phyloP scores from a whole-genome alignment of 257 asterid species.

The Nicotiana otophora region DNA sequence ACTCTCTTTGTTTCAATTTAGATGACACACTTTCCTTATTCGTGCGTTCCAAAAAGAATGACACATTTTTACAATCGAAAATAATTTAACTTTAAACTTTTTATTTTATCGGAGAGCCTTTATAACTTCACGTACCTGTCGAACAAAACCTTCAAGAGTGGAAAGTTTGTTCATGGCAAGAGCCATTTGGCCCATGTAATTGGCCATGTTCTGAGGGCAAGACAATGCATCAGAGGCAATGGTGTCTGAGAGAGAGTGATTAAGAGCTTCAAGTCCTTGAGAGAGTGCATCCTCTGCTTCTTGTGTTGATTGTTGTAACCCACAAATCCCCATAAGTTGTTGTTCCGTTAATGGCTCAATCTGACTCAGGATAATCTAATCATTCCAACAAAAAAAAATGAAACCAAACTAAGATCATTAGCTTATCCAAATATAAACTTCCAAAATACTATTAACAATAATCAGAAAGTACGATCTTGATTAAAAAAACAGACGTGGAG shows the following conservation, averaged over 20 bases:
- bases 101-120: no score
- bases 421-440: background rate
- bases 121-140: constrained; percentile 48
- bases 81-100: no score
- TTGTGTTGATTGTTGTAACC: no score
- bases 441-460: background rate
- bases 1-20: no score
- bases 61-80: no score
- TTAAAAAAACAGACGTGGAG: background rate
- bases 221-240: constrained; percentile 61
- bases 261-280: constrained; percentile 58
- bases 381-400: background rate
- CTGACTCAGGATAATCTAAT: constrained; percentile 27
- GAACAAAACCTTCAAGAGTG: constrained; percentile 63
- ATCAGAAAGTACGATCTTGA: background rate
- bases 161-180: constrained; percentile 28
- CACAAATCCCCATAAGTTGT: constrained; percentile 42
- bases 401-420: background rate
- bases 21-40: no score
- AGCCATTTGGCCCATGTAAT: constrained; percentile 69
- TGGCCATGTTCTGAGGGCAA: constrained; percentile 44
- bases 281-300: constrained; percentile 44
- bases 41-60: no score
- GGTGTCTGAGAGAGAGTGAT: constrained; percentile 50
- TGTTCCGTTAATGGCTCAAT: constrained; percentile 56